Evolutionary conservation across 257 asterid species (phyloP), one percentile per base, ranked within the genome.

Genomic region (Solanum bulbocastanum): DNA sequence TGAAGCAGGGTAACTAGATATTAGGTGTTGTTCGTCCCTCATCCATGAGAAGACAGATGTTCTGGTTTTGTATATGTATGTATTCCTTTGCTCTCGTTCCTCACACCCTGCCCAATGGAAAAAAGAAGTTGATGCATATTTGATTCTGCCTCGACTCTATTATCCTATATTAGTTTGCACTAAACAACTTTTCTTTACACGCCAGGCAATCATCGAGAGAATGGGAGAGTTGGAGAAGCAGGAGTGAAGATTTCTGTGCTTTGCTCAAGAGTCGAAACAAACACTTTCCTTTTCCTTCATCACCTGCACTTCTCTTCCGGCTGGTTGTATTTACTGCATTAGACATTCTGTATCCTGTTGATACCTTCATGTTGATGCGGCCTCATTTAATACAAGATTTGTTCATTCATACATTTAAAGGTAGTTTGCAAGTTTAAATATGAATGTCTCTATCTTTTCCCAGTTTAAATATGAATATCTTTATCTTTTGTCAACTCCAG

Each of bases 151-250:
- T 75, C 1, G 36, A 12, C 60, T 76, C 36, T n/a, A 32, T 4
- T 37, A 27, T 44, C 30, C 8, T 37, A 35, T 40, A 56, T 36
- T 37, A 60, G 69, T 56, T 65, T 85, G 65, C 27, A 27, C 49
- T 49, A 39, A 42, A 58, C 75, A 32, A 15, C 85, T 32, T n/a
- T 79, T 81, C 22, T 40, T 82, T 78, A 32, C 35, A 36, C 73
- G 44, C 66, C 93, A 96, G 99, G 98, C 98, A 68, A 96, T 96
- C 89, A 96, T 96, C 69, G 98, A 95, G 93, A 94, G 98, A 92
- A 95, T 96, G 98, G 98, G 98, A 78, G 98, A 96, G 90, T 86
- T 96, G 94, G 98, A 96, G 89, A 96, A 94, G 93, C 96, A 91
- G 87, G 98, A 96, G 81, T 96, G 88, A 88, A 83, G 83, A 85